These are phyloP conservation scores for Colletotrichum horii DNA, from an alignment of 2,329 filamentous ascomycete genomes.

Conservation along the genomic window DNA sequence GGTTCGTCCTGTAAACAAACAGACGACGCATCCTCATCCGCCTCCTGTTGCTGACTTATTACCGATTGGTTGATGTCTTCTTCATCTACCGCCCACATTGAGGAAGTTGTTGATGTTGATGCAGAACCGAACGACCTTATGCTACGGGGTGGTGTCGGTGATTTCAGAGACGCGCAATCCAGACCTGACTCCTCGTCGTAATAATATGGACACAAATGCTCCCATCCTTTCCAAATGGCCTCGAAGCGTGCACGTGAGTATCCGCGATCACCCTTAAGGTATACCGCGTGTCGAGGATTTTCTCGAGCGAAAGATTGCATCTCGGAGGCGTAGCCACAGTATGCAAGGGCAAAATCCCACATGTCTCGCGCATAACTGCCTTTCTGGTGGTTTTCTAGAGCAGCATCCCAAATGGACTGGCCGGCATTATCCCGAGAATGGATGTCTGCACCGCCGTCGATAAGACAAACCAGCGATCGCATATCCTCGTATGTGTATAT, in stretches of 20 bases:
- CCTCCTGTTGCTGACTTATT: neutral
- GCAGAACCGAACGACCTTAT: too few relatives aligned
- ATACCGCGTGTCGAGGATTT: neutral
- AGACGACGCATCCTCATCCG: neutral
- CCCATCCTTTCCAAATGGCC: neutral
- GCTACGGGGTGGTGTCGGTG: too few relatives aligned
- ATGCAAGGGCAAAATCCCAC: neutral
- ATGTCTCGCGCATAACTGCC: neutral
- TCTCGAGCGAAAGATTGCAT: neutral
- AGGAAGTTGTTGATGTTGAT: neutral
- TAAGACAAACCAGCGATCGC: neutral
- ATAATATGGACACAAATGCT: neutral
- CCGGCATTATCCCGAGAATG: neutral
- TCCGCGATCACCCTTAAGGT: neutral
- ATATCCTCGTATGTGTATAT: too few relatives aligned
- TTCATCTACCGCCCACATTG: too few relatives aligned
- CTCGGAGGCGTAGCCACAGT: neutral
- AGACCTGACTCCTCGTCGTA: neutral
- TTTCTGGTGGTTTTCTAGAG: accelerated
- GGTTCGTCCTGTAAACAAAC: too few relatives aligned
- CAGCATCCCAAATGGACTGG: neutral
- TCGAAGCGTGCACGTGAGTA: neutral
- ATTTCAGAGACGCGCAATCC: neutral
- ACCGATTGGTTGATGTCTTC: too few relatives aligned
- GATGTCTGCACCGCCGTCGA: neutral